Evolutionary conservation across 176 grass and related monocot species (phyloP).

Genomic region (Aegilops bicornis): DNA sequence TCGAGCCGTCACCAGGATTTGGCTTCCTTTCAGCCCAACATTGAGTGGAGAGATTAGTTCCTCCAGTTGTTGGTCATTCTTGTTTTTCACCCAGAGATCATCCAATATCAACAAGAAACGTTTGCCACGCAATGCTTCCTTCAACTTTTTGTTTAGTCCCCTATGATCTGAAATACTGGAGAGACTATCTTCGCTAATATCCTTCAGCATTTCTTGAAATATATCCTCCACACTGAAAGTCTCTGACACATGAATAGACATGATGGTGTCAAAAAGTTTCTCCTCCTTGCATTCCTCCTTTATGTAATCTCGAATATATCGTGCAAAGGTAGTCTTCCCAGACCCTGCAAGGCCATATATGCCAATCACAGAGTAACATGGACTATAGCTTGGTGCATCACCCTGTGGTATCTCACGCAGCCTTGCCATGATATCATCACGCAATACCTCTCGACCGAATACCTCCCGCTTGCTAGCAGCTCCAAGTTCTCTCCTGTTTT

Average conservation of each 20-base stretch:
- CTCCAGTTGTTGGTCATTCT: too few relatives aligned
- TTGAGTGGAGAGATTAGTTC: too few relatives aligned
- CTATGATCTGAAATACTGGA: not conserved
- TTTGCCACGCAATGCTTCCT: too few relatives aligned
- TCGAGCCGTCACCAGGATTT: too few relatives aligned
- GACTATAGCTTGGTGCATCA: not conserved
- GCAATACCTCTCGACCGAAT: not conserved
- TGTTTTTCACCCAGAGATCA: too few relatives aligned
- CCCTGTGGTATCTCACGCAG: not conserved
- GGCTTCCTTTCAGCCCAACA: too few relatives aligned
- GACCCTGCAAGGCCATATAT: too few relatives aligned
- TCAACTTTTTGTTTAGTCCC: too few relatives aligned
- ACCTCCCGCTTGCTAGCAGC: not conserved
- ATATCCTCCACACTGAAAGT: not conserved
- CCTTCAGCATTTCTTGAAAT: not conserved
- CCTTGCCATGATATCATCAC: not conserved
- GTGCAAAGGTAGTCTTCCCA: too few relatives aligned
- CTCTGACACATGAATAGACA: not conserved
- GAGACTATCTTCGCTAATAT: not conserved
- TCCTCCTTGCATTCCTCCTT: not conserved
- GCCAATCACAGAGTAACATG: not conserved
- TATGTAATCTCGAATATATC: not conserved
- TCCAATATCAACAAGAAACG: too few relatives aligned
- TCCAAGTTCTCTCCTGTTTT: not conserved
- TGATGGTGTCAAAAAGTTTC: not conserved